Conservation (phyloP, 139 green algal species). For the Chlamydomonas sp. region DNA sequence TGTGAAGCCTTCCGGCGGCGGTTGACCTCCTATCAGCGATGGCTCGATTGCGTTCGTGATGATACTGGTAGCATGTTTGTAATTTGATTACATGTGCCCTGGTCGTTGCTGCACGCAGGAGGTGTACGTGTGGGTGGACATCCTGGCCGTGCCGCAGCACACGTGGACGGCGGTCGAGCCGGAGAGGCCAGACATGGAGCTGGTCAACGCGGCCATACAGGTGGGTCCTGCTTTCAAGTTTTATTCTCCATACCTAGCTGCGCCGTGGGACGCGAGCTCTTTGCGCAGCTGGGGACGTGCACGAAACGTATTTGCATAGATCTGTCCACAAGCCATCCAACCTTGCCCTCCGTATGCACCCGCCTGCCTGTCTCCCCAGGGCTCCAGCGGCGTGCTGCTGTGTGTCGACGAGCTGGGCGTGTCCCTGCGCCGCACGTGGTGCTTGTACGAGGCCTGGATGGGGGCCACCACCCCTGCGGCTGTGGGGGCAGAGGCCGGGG, state of each 20-base stretch:
- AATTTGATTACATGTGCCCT: too few species aligned
- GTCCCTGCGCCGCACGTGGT: conserved; percentile 20
- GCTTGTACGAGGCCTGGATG: conserved; percentile 25
- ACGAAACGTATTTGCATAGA: too few species aligned
- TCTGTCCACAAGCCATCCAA: neutral
- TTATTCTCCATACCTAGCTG: too few species aligned
- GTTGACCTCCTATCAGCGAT: too few species aligned
- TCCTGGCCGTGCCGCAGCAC: conserved; percentile 11
- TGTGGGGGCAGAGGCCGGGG: neutral
- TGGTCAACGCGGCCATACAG: neutral
- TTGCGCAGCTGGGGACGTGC: too few species aligned
- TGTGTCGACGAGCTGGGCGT: conserved; percentile 8
- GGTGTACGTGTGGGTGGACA: conserved; percentile 20
- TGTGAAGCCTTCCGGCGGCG: too few species aligned
- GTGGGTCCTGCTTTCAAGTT: neutral
- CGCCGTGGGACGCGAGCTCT: too few species aligned
- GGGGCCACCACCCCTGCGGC: neutral
- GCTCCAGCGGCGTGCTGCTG: conserved; percentile 29
- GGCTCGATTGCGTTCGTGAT: too few species aligned
- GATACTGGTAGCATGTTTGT: too few species aligned
- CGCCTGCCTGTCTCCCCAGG: neutral
- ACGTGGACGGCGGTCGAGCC: neutral
- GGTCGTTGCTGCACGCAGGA: neutral
- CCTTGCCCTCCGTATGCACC: neutral
- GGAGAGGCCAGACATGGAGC: neutral